These are phyloP conservation scores for Oxyria digyna DNA, from an alignment of 148 eudicot species.

Conservation along the genomic window DNA sequence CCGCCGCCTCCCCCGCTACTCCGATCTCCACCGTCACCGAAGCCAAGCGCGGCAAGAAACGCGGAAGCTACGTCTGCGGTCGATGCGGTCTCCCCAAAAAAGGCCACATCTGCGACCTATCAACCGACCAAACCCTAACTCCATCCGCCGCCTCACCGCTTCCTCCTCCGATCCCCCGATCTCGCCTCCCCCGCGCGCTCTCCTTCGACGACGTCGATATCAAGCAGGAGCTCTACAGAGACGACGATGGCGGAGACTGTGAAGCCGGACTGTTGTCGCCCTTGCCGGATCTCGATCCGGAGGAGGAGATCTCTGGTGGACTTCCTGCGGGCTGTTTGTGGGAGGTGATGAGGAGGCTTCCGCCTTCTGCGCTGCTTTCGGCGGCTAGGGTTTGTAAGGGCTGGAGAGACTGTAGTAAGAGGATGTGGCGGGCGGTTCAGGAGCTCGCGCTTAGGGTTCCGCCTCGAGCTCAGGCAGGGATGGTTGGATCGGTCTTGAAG, in stretches of 20 bases:
- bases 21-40: constrained; percentile 29
- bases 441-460: too few species aligned
- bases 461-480: too few species aligned
- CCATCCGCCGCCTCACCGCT: neutral
- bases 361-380: too few species aligned
- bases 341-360: constrained; percentile 36
- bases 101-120: constrained; percentile 50
- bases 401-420: too few species aligned
- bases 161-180: neutral
- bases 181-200: constrained; percentile 42
- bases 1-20: constrained; percentile 11
- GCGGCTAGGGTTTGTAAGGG: too few species aligned
- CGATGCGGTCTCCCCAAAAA: constrained; percentile 75
- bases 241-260: constrained; percentile 14
- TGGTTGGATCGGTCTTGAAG: too few species aligned
- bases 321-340: constrained; percentile 39
- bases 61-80: constrained; percentile 81
- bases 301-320: constrained; percentile 27
- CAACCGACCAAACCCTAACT: neutral
- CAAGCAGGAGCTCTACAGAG: constrained; percentile 15
- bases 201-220: constrained; percentile 52
- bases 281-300: constrained; percentile 12
- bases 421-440: too few species aligned
- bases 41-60: constrained; percentile 32
- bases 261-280: neutral